phyloP scores from a whole-genome alignment of 495 filamentous ascomycete species.

The Lophiostoma macrostomum region DNA sequence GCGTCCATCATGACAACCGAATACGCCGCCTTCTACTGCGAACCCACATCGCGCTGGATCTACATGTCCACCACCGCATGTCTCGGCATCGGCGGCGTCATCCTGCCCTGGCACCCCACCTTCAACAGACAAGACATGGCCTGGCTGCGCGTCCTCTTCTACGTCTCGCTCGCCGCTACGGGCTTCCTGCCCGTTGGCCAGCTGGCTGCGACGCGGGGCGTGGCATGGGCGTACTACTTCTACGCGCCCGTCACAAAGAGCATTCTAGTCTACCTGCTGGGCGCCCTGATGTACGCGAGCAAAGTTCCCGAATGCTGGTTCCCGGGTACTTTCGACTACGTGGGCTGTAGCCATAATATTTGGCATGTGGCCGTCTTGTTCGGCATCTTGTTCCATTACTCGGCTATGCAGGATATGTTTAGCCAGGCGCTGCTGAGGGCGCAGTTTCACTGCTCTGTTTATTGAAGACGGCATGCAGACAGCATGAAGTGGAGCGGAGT shows the following conservation, averaged over 20 bases:
- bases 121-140: slow-evolving; percentile 93
- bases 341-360: slow-evolving; percentile 92
- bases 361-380: slow-evolving; percentile 96
- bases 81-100: slow-evolving; percentile 81
- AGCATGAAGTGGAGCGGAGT: too few relatives aligned
- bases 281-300: slow-evolving; percentile 85
- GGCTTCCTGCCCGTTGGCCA: slow-evolving; percentile 88
- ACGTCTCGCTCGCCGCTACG: slow-evolving; percentile 80
- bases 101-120: slow-evolving; percentile 92
- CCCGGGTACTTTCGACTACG: slow-evolving; percentile 89
- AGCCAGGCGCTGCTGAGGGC: slow-evolving; percentile 75
- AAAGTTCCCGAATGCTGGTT: slow-evolving; percentile 91
- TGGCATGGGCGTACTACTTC: slow-evolving; percentile 72
- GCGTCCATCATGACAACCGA: slow-evolving; percentile 98
- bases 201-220: slow-evolving; percentile 71
- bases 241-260: slow-evolving; percentile 88
- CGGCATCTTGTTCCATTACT: slow-evolving; percentile 95
- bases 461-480: too few relatives aligned
- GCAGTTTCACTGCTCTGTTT: slow-evolving; percentile 50
- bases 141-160: slow-evolving; percentile 90
- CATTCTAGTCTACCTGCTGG: slow-evolving; percentile 76
- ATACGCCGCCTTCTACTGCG: slow-evolving; percentile 98
- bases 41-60: slow-evolving; percentile 78
- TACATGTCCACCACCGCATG: slow-evolving; percentile 81
- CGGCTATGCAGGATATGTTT: slow-evolving; percentile 95